Evolutionary conservation across 805 yeast species (phyloP).

Genomic region (Candida gorgasii): DNA sequence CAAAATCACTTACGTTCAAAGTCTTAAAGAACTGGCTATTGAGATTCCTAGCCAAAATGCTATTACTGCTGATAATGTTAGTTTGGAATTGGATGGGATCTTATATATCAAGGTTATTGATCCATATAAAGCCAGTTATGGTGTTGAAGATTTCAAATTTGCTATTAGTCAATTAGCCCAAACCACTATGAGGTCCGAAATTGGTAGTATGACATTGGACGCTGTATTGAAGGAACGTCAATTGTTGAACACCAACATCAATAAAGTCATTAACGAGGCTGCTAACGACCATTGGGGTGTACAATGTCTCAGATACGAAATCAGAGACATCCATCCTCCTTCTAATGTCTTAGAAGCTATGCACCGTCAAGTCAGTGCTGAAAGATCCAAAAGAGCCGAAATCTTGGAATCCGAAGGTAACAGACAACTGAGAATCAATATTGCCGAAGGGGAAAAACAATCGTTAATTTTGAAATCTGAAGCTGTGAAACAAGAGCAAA

Average conservation of each 20-base stretch:
- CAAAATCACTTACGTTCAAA: conserved; percentile 77
- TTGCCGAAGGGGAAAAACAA: conserved; percentile 79
- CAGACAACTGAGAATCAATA: conserved; percentile 75
- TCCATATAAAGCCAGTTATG: conserved; percentile 83
- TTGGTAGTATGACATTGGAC: conserved; percentile 80
- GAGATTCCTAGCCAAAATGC: conserved; percentile 85
- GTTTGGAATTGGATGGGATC: conserved; percentile 82
- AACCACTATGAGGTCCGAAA: conserved; percentile 88
- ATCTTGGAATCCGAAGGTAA: conserved; percentile 85
- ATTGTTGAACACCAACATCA: conserved; percentile 68
- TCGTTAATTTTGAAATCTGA: conserved; percentile 75
- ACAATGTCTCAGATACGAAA: conserved; percentile 78
- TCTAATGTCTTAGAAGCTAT: conserved; percentile 81
- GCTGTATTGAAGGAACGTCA: conserved; percentile 78
- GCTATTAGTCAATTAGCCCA: conserved; percentile 86
- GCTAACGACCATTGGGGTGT: conserved; percentile 82
- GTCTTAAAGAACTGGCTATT: conserved; percentile 79
- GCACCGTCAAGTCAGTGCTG: conserved; percentile 90
- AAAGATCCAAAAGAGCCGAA: conserved; percentile 83
- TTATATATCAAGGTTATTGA: conserved; percentile 75
- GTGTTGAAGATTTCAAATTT: conserved; percentile 85
- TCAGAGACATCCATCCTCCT: conserved; percentile 88
- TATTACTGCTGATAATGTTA: conserved; percentile 82
- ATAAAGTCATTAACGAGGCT: conserved; percentile 79
- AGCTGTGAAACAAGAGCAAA: conserved; percentile 59